Percentiles rank a stretch among this genome's conserved stretches.
Evolutionary conservation across 2,329 filamentous ascomycete genomes (phyloP).

Genomic region (Penicillium paneum): DNA sequence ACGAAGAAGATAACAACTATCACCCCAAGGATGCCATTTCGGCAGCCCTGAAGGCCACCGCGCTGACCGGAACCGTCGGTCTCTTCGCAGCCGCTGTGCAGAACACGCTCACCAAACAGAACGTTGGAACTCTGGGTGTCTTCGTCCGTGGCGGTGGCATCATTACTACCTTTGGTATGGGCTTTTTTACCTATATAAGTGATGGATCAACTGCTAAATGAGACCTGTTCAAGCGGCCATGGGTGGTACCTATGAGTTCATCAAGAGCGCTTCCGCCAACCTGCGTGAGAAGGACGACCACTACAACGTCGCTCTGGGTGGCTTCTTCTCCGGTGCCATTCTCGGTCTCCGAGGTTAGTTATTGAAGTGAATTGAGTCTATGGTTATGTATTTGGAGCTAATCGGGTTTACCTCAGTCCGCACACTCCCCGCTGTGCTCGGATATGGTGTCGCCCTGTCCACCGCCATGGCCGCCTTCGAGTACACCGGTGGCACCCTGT

Average conservation of each 20-base stretch:
- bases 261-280: slow-evolving; percentile 73
- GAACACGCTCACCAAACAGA: slow-evolving; percentile 80
- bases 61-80: slow-evolving; percentile 65
- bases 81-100: slow-evolving; percentile 73
- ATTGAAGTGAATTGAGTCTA: not conserved
- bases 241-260: slow-evolving; percentile 75
- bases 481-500: slow-evolving; percentile 62
- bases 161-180: slow-evolving; percentile 64
- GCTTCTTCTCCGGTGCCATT: slow-evolving; percentile 70
- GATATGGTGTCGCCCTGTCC: slow-evolving; percentile 61
- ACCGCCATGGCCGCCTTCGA: slow-evolving; percentile 62
- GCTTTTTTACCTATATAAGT: slow-evolving; percentile 11
- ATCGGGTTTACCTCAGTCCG: slow-evolving; percentile 45
- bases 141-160: slow-evolving; percentile 75
- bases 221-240: slow-evolving; percentile 56
- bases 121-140: slow-evolving; percentile 75
- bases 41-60: slow-evolving; percentile 60
- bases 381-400: slow-evolving; percentile 9
- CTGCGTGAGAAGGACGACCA: slow-evolving; percentile 78
- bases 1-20: slow-evolving; percentile 55
- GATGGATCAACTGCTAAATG: slow-evolving; percentile 11
- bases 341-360: slow-evolving; percentile 68
- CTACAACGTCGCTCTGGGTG: slow-evolving; percentile 70
- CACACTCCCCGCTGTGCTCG: slow-evolving; percentile 67
- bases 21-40: slow-evolving; percentile 72